These are phyloP conservation scores for Fusarium mangiferae DNA, from an alignment of 2,329 filamentous ascomycete genomes.

Conservation along the genomic window DNA sequence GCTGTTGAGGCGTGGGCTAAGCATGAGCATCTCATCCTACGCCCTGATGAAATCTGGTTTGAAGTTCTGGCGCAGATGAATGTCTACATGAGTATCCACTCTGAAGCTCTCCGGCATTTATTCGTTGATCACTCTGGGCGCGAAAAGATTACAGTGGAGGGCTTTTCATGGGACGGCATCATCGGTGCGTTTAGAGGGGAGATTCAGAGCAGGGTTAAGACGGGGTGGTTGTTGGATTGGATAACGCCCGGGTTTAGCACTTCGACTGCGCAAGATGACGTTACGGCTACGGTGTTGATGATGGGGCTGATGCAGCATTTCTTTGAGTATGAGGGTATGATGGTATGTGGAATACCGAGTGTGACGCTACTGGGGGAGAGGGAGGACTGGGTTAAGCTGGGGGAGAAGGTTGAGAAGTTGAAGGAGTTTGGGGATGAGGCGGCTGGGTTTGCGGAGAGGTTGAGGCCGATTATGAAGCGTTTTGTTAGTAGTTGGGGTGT, in stretches of 20 bases:
- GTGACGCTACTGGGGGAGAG: conserved; percentile 54
- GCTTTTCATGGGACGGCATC: conserved; percentile 41
- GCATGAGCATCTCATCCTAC: conserved; percentile 60
- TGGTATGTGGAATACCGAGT: conserved; percentile 56
- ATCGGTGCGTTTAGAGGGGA: conserved; percentile 51
- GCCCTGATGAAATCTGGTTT: conserved; percentile 67
- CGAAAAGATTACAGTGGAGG: conserved; percentile 51
- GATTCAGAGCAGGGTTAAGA: conserved; percentile 54
- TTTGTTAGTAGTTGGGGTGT: conserved; percentile 59
- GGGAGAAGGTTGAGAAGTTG: conserved; percentile 55
- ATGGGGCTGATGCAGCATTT: conserved; percentile 57
- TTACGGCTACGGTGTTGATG: conserved; percentile 56
- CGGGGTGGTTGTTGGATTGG: conserved; percentile 55
- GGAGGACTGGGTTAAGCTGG: conserved; percentile 54
- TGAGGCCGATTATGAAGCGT: conserved; percentile 56
- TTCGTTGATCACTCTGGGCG: conserved; percentile 59
- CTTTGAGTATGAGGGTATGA: conserved; percentile 50
- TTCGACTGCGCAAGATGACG: conserved; percentile 50
- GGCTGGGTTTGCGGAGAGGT: conserved; percentile 48
- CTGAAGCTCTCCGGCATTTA: conserved; percentile 55
- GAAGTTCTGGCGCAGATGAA: conserved; percentile 63
- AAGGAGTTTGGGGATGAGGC: conserved; percentile 57
- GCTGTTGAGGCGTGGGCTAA: conserved; percentile 60
- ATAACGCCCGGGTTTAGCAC: conserved; percentile 57
- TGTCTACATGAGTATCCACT: conserved; percentile 60